Conservation (phyloP, 106 monocot genomes). For the Dendrobium huoshanense region DNA sequence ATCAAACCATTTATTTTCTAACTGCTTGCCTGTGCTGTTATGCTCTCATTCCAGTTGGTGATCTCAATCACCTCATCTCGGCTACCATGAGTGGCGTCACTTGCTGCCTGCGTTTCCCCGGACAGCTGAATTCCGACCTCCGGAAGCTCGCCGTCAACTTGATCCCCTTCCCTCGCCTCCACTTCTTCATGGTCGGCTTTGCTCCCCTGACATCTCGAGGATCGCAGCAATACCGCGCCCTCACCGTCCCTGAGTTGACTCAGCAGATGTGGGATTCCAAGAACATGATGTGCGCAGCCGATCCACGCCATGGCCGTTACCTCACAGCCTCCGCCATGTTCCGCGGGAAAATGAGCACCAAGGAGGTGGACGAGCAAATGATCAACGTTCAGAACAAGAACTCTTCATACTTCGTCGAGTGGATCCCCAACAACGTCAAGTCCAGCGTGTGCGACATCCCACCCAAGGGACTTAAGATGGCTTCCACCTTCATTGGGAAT, state of each 20-base stretch:
- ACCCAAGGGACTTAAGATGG: constrained; percentile 12
- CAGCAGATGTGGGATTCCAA: constrained; percentile 86
- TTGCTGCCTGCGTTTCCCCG: constrained; percentile 33
- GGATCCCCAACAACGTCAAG: constrained; percentile 81
- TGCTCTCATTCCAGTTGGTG: constrained; percentile 6
- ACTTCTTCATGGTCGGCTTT: constrained; percentile 15
- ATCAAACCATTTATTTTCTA: neutral
- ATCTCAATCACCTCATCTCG: constrained; percentile 14
- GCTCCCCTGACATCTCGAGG: constrained; percentile 10
- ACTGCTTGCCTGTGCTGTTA: neutral
- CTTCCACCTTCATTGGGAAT: constrained; percentile 12
- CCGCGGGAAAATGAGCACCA: constrained; percentile 75
- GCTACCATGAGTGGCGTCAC: constrained; percentile 52
- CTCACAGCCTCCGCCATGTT: constrained; percentile 81
- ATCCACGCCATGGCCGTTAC: constrained; percentile 65
- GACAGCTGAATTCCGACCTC: constrained; percentile 41
- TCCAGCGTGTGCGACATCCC: constrained; percentile 71
- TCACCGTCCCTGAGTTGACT: constrained; percentile 33
- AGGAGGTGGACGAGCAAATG: constrained; percentile 82
- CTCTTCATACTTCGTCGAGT: constrained; percentile 77
- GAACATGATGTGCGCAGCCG: constrained; percentile 88
- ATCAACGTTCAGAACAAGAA: constrained; percentile 88
- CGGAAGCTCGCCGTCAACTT: constrained; percentile 53
- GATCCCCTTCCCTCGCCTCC: constrained; percentile 16
- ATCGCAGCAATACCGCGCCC: constrained; percentile 14